phyloP scores from a whole-genome alignment of 495 filamentous ascomycete species.

The Penicillium dipodomyicola region DNA sequence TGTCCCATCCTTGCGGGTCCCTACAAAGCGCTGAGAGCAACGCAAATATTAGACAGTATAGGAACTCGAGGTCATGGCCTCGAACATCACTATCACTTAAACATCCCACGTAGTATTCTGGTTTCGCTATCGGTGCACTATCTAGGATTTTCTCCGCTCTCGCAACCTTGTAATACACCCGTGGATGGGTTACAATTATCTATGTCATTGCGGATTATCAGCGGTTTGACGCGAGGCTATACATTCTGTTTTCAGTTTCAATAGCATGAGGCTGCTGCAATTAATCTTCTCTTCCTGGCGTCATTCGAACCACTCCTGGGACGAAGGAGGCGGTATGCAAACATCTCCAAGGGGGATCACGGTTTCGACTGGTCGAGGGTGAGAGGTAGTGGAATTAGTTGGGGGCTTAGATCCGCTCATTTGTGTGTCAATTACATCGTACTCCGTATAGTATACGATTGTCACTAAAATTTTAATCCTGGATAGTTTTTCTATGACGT shows the following conservation, averaged over 20 bases:
- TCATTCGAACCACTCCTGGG: slow-evolving; percentile 7
- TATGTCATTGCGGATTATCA: slow-evolving; percentile 2
- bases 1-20: slow-evolving; percentile 21
- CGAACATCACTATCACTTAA: not conserved
- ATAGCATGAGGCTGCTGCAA: slow-evolving; percentile 1
- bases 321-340: not conserved
- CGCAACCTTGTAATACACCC: not conserved
- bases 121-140: not conserved
- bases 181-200: not conserved
- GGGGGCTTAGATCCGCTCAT: not conserved
- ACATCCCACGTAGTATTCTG: not conserved
- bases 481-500: not conserved
- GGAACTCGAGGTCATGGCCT: not conserved
- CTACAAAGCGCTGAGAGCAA: not conserved
- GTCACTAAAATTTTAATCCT: not conserved
- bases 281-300: slow-evolving; percentile 11
- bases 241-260: slow-evolving; percentile 4
- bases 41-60: not conserved
- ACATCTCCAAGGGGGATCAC: not conserved
- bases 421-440: not conserved
- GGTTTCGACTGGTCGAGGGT: not conserved
- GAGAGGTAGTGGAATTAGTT: not conserved
- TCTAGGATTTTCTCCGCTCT: not conserved
- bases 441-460: not conserved
- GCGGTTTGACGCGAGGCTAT: not conserved